Conservation (phyloP, 176 grass and related monocot genomes). For the Aegilops speltoides region DNA sequence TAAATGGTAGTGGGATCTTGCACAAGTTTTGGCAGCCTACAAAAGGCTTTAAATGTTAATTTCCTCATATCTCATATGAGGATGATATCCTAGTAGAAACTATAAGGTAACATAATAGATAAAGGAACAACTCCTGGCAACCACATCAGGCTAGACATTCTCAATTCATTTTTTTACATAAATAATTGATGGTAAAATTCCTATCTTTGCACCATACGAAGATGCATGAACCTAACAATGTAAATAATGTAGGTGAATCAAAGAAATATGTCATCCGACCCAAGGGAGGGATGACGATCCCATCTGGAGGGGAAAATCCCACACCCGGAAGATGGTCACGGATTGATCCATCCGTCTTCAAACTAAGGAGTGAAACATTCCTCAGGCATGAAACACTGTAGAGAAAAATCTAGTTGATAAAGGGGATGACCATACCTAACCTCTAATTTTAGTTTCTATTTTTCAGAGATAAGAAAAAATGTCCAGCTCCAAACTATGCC, state of each 20-base stretch:
- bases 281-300: slow-evolving; percentile 66
- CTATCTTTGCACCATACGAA: not conserved
- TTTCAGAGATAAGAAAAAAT: slow-evolving; percentile 93
- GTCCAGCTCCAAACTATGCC: slow-evolving; percentile 79
- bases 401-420: not conserved
- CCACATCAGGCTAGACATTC: not conserved
- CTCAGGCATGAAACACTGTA: slow-evolving; percentile 54
- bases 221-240: not conserved
- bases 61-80: not conserved
- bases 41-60: not conserved
- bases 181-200: not conserved
- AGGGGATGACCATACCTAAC: not conserved
- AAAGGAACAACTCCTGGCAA: not conserved
- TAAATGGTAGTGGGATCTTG: not conserved
- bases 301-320: slow-evolving; percentile 50
- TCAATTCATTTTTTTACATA: not conserved
- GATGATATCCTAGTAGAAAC: not conserved
- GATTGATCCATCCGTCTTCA: slow-evolving; percentile 84
- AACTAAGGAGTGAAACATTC: slow-evolving; percentile 88
- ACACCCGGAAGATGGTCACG: slow-evolving; percentile 65
- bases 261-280: slow-evolving; percentile 78
- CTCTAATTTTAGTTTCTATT: not conserved
- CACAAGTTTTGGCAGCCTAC: not conserved
- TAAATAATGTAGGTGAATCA: slow-evolving; percentile 53
- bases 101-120: not conserved